These are phyloP conservation scores for Leccinum subgranulosum DNA, from an alignment of 768 basidiomycete species.

Conservation along the genomic window DNA sequence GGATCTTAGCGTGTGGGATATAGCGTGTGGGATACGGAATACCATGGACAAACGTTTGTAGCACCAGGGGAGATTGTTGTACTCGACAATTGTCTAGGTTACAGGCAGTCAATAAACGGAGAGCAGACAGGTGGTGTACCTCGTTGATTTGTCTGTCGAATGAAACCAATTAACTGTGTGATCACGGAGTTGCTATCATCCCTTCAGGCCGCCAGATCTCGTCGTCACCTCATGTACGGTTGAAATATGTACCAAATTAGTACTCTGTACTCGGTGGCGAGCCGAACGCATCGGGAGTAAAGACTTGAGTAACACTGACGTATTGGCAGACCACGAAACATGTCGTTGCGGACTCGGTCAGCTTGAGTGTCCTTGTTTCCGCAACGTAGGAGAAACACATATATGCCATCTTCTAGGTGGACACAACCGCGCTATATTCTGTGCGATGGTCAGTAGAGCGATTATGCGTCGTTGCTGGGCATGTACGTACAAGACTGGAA, in stretches of 20 bases:
- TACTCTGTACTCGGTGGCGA: neutral
- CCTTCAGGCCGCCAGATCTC: constrained; percentile 53
- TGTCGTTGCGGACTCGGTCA: constrained; percentile 40
- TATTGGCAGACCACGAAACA: constrained; percentile 65
- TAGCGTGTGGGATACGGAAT: no score
- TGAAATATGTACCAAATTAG: neutral
- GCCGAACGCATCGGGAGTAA: constrained; percentile 59
- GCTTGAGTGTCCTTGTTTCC: constrained; percentile 50
- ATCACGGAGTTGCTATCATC: neutral
- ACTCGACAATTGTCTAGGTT: neutral
- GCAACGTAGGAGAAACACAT: constrained; percentile 32
- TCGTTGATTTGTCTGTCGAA: constrained; percentile 39
- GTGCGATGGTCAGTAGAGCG: neutral
- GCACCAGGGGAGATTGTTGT: neutral
- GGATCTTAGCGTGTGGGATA: no score
- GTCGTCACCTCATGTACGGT: constrained; percentile 52
- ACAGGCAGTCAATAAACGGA: neutral
- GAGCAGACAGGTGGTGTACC: constrained; percentile 19
- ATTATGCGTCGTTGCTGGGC: neutral
- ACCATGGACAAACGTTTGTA: no score
- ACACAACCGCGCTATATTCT: constrained; percentile 57
- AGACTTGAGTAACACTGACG: constrained; percentile 41
- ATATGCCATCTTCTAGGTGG: constrained; percentile 38
- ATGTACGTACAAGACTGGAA: constrained; percentile 55
- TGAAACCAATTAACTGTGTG: neutral